A percentile compares a stretch with the other conserved stretches of the same genome.
Evolutionary conservation across 2,329 filamentous ascomycete genomes (phyloP).

Genomic region (Grosmannia huntii): DNA sequence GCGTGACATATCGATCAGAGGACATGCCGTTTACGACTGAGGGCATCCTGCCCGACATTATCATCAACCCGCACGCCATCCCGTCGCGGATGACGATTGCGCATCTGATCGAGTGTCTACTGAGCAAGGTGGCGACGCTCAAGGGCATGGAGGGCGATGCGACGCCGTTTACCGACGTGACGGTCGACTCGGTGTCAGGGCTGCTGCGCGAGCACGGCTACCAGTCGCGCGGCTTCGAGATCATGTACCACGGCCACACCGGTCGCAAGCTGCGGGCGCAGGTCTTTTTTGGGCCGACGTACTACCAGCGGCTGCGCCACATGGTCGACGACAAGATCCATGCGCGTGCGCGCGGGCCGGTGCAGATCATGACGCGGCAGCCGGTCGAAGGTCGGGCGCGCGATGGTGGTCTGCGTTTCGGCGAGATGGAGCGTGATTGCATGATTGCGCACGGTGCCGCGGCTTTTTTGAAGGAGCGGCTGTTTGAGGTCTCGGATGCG

Average conservation of each 20-base stretch:
- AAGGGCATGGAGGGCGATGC: constrained; percentile 94
- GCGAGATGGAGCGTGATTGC: constrained; percentile 99
- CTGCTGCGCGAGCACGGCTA: constrained; percentile 83
- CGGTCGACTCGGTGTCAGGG: constrained; percentile 82
- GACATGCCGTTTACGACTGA: constrained; percentile 97
- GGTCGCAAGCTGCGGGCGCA: constrained; percentile 87
- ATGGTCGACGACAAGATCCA: constrained; percentile 99
- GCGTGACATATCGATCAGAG: constrained; percentile 93
- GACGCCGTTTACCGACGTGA: constrained; percentile 95
- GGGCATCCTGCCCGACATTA: constrained; percentile 85
- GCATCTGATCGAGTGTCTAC: constrained; percentile 96
- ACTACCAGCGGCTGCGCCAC: constrained; percentile 95
- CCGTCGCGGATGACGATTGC: constrained; percentile 99
- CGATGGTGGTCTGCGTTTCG: constrained; percentile 96
- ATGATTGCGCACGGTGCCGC: constrained; percentile 99
- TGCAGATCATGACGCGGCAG: constrained; percentile 94
- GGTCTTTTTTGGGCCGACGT: constrained; percentile 93
- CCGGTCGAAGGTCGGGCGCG: constrained; percentile 96
- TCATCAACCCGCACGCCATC: constrained; percentile 99
- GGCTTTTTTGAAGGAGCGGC: constrained; percentile 89
- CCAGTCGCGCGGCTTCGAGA: constrained; percentile 92
- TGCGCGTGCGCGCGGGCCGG: constrained; percentile 89
- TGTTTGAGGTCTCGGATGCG: constrained; percentile 95
- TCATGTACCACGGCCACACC: constrained; percentile 98
- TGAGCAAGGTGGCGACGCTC: constrained; percentile 89